These are phyloP conservation scores for Cajanus cajan DNA, from an alignment of 306 rosid species.

Conservation along the genomic window DNA sequence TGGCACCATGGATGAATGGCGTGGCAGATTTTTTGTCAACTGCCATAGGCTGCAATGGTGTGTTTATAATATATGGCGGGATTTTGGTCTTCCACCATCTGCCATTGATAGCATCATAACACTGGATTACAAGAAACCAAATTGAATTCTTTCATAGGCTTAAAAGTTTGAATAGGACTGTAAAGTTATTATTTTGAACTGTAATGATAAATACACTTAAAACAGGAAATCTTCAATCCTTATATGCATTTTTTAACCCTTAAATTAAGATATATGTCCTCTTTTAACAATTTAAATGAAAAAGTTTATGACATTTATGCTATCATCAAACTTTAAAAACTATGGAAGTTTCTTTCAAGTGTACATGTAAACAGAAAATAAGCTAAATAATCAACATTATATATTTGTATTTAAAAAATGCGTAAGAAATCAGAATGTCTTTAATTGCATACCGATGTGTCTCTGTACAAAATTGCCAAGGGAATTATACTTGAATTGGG, in stretches of 20 bases:
- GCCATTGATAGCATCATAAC: too few species aligned
- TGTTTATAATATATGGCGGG: too few species aligned
- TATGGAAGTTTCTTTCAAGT: neutral
- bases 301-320: neutral
- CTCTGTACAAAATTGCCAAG: slow-evolving; percentile 64
- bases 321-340: slow-evolving; percentile 25
- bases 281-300: neutral
- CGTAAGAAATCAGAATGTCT: neutral
- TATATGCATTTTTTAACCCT: neutral
- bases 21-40: too few species aligned
- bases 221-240: neutral
- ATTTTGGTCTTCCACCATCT: too few species aligned
- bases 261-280: neutral
- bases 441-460: slow-evolving; percentile 46
- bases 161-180: neutral
- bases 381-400: neutral
- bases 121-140: neutral
- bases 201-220: neutral
- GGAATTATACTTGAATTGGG: slow-evolving; percentile 48
- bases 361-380: neutral
- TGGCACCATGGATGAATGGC: too few species aligned
- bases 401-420: slow-evolving; percentile 7
- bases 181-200: neutral
- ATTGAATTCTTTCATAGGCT: neutral
- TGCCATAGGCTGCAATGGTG: too few species aligned